phyloP scores from a whole-genome alignment of 2,329 filamentous ascomycete species.

The Penicillium aurantiogriseum region DNA sequence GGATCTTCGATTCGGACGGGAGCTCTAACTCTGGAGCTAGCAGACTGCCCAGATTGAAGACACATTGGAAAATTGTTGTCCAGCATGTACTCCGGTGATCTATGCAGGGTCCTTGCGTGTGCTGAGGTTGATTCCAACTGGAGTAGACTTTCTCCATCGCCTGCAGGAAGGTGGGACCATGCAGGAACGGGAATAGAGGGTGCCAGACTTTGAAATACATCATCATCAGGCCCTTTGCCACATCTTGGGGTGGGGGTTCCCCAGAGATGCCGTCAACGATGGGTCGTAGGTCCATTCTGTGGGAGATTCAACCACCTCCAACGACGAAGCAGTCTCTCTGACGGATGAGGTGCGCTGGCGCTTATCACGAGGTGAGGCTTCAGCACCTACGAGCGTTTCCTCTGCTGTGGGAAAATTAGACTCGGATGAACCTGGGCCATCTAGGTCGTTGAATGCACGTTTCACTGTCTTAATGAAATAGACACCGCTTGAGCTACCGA shows the following conservation, averaged over 20 bases:
- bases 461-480: slow-evolving; percentile 57
- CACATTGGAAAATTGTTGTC: slow-evolving; percentile 49
- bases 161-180: slow-evolving; percentile 51
- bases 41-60: slow-evolving; percentile 50
- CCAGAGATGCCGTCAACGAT: slow-evolving; percentile 25
- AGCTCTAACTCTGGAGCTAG: slow-evolving; percentile 35
- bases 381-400: slow-evolving; percentile 30
- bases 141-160: slow-evolving; percentile 47
- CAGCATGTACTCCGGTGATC: slow-evolving; percentile 30
- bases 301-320: slow-evolving; percentile 6
- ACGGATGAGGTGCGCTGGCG: slow-evolving; percentile 11
- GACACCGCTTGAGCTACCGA: slow-evolving; percentile 54
- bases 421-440: slow-evolving; percentile 16
- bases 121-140: not conserved
- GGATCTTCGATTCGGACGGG: slow-evolving; percentile 37
- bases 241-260: slow-evolving; percentile 29
- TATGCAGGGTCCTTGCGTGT: not conserved
- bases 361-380: slow-evolving; percentile 23
- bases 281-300: slow-evolving; percentile 32
- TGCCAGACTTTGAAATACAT: slow-evolving; percentile 54
- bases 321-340: slow-evolving; percentile 1
- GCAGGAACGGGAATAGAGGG: slow-evolving; percentile 53
- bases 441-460: slow-evolving; percentile 46
- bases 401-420: slow-evolving; percentile 32
- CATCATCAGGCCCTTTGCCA: slow-evolving; percentile 47